Evolutionary conservation across 2,329 filamentous ascomycete species (phyloP).

Genomic region (Xylariaceae sp.): DNA sequence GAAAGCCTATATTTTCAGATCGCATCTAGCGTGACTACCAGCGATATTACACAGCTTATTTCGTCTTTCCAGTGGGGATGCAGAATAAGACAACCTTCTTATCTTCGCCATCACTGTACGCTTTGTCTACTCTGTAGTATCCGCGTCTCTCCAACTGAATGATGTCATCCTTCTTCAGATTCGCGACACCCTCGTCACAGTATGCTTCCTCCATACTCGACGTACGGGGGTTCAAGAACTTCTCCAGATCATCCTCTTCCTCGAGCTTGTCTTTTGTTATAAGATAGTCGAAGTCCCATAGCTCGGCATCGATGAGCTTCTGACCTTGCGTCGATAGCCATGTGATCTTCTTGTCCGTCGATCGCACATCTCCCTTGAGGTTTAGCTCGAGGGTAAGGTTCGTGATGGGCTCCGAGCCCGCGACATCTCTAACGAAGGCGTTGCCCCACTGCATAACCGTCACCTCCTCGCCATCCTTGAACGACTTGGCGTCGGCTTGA

Average conservation of each 20-base stretch:
- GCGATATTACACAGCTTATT: constrained; percentile 24
- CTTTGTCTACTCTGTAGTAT: constrained; percentile 81
- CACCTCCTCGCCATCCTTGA: constrained; percentile 83
- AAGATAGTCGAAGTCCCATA: constrained; percentile 93
- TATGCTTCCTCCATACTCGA: constrained; percentile 69
- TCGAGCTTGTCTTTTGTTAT: constrained; percentile 93
- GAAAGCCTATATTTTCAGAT: too few relatives aligned
- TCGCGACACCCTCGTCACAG: constrained; percentile 75
- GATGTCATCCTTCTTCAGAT: constrained; percentile 81
- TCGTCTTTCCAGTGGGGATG: constrained; percentile 53
- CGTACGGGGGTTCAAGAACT: constrained; percentile 74
- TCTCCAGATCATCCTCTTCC: constrained; percentile 80
- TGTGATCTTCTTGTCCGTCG: constrained; percentile 93
- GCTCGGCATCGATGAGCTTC: constrained; percentile 73
- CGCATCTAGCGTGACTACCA: too few relatives aligned
- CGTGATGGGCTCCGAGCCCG: constrained; percentile 53
- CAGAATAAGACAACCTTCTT: constrained; percentile 52
- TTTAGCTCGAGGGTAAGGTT: constrained; percentile 80
- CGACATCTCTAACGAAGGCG: constrained; percentile 68
- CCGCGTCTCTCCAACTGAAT: constrained; percentile 94
- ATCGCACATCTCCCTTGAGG: constrained; percentile 87
- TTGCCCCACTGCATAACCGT: constrained; percentile 98
- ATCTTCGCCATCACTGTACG: constrained; percentile 46
- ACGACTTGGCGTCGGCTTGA: constrained; percentile 78
- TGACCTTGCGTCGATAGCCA: constrained; percentile 79